These are phyloP conservation scores for Trichoderma atroviride DNA, from an alignment of 2,329 filamentous ascomycete species.

Conservation along the genomic window DNA sequence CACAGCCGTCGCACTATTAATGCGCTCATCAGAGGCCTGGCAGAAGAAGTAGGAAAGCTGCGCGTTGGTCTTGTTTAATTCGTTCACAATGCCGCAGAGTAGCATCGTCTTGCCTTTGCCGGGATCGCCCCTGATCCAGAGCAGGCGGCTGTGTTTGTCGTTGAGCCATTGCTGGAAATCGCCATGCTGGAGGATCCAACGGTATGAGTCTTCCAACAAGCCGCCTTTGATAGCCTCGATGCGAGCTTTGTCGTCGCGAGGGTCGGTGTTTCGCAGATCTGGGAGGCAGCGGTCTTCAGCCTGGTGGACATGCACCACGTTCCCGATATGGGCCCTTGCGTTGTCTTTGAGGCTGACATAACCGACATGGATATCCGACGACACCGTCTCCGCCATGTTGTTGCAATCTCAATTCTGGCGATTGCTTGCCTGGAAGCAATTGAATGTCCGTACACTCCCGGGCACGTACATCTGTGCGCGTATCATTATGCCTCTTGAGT, in stretches of 20 bases:
- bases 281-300: slow-evolving; percentile 25
- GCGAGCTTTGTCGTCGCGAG: neutral
- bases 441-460: too few species aligned
- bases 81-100: slow-evolving; percentile 40
- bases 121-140: too few species aligned
- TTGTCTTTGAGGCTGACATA: too few species aligned
- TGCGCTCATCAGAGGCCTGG: slow-evolving; percentile 31
- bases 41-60: slow-evolving; percentile 12
- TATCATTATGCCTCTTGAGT: too few species aligned
- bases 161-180: slow-evolving; percentile 16
- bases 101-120: slow-evolving; percentile 41
- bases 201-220: neutral
- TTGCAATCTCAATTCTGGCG: too few species aligned
- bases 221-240: neutral
- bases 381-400: too few species aligned
- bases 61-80: neutral
- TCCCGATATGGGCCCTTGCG: too few species aligned
- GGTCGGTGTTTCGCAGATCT: neutral
- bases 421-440: too few species aligned
- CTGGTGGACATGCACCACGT: too few species aligned
- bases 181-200: neutral
- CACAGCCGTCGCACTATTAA: slow-evolving; percentile 46
- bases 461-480: too few species aligned
- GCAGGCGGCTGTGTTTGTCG: slow-evolving; percentile 9
- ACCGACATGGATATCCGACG: too few species aligned